phyloP scores from a whole-genome alignment of 1,139 yeast species.

The Blastobotrys aristatus region DNA sequence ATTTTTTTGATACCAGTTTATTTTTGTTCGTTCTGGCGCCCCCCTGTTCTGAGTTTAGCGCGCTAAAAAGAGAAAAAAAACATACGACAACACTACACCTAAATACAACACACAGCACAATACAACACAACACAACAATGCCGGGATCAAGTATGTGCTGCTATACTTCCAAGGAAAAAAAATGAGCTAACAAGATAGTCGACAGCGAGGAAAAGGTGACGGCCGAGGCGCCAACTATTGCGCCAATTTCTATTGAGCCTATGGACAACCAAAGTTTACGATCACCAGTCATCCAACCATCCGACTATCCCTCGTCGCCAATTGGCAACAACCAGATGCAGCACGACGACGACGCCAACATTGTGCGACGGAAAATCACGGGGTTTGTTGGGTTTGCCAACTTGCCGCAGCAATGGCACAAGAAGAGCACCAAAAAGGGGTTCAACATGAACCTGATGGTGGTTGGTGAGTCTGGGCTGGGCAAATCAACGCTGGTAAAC shows the following conservation, averaged over 20 bases:
- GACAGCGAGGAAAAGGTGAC: constrained; percentile 14
- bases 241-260: constrained; percentile 25
- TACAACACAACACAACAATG: constrained; percentile 5
- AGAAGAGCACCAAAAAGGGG: constrained; percentile 92
- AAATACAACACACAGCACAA: too few species aligned
- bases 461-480: constrained; percentile 78
- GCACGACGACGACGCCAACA: constrained; percentile 31
- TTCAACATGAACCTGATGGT: constrained; percentile 84
- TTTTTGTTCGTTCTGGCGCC: too few species aligned
- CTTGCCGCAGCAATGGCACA: constrained; percentile 98
- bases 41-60: too few species aligned
- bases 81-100: too few species aligned
- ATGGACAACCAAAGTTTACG: constrained; percentile 19
- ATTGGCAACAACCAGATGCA: background rate
- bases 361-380: constrained; percentile 75
- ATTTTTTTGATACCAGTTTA: too few species aligned
- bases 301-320: constrained; percentile 14
- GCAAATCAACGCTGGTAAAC: constrained; percentile 88
- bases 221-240: constrained; percentile 25
- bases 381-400: constrained; percentile 98
- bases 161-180: background rate
- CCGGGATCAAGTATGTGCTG: constrained; percentile 7
- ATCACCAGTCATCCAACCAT: constrained; percentile 21
- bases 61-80: too few species aligned
- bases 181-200: background rate